Evolutionary conservation across 352 stramenopile species (phyloP).

Genomic region (Peronospora belbahrii): DNA sequence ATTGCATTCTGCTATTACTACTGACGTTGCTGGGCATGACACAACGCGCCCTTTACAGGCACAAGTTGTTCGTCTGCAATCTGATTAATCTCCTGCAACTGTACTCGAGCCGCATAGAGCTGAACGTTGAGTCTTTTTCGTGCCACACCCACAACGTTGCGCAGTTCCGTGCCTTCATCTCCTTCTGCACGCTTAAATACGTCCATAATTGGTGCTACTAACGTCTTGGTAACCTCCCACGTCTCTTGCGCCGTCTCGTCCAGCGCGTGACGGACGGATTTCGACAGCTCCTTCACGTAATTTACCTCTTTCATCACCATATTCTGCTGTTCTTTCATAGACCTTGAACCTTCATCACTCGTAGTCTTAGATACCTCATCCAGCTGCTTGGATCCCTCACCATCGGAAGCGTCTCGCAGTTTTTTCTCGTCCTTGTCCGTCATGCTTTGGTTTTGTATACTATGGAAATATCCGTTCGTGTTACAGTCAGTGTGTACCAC

Average conservation of each 20-base stretch:
- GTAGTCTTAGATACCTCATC: conserved; percentile 44
- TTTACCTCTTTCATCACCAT: conserved; percentile 32
- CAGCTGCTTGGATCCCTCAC: conserved; percentile 39
- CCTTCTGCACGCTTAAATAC: conserved; percentile 60
- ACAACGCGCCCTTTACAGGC: conserved; percentile 47
- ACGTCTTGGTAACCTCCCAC: conserved; percentile 30
- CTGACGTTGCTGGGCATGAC: conserved; percentile 38
- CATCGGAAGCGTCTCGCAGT: conserved; percentile 46
- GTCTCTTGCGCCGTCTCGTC: conserved; percentile 29
- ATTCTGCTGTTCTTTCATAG: conserved; percentile 41
- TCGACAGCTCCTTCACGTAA: conserved; percentile 59
- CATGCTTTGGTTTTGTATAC: conserved; percentile 16
- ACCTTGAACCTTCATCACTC: conserved; percentile 26
- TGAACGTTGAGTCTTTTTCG: conserved; percentile 53
- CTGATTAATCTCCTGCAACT: conserved; percentile 49
- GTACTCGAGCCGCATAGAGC: conserved; percentile 45
- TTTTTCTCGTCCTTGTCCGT: conserved; percentile 48
- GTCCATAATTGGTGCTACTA: conserved; percentile 42
- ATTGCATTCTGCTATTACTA: not conserved
- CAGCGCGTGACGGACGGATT: conserved; percentile 43
- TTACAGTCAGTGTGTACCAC: not conserved
- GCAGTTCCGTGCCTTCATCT: conserved; percentile 55
- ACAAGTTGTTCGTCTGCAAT: conserved; percentile 47
- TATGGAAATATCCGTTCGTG: not conserved
- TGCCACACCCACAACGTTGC: conserved; percentile 41